Base-by-base conservation (phyloP, 2,329 filamentous ascomycete genomes). In the Chlorencoelia australis region DNA sequence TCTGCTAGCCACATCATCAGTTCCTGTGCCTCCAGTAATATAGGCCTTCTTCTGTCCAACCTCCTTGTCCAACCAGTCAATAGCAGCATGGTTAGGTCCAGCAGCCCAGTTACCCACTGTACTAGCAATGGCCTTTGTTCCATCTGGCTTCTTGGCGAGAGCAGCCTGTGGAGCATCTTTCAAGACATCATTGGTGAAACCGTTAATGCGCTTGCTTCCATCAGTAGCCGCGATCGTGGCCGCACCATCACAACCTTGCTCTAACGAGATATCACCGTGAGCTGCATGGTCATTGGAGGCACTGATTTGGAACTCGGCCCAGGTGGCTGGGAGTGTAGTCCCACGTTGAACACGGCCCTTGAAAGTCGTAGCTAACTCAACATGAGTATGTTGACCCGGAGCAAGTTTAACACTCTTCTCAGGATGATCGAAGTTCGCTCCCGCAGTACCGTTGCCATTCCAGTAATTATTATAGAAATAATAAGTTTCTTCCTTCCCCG, bases 271-370 rank as follows among this genome's bases (percentile, higher is more conserved):
- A 37, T 63, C 59, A 16, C 60, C 60, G 39, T 62, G 60, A 1
- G 59, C 58, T 5, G 44, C 43, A 11, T 53, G 47, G 44, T 62
- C 60, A 37, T 62, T 49, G 2, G 44, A 43, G 8, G 60, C 59
- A 17, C 53, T 50, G 36, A 62, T 46, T 40, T 63, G 59, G 45
- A 63, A 62, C 41, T 62, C 60, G 15, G 54, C 57, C 59, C 59
- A 63, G 1, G 60, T 63, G 14, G 53, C 52, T 2, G 59, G 59
- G n/a, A 54, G 49, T 19, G 52, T 44, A 25, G 48, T 55, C 5
- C 59, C 60, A 22, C 59, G 55, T 47, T 63, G 60, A 9, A 63
- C 59, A n/a, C 61, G 58, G 41, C 61, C 61, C 41, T 64, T 63
- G 54, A 60, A 62, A 11, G 33, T 40, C 1, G 49, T 20, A 19